A percentile compares a stretch with the other conserved stretches of the same genome.
These are phyloP conservation scores for Skeletonema tropicum DNA, from an alignment of 108 stramenopile species.

Conservation along the genomic window DNA sequence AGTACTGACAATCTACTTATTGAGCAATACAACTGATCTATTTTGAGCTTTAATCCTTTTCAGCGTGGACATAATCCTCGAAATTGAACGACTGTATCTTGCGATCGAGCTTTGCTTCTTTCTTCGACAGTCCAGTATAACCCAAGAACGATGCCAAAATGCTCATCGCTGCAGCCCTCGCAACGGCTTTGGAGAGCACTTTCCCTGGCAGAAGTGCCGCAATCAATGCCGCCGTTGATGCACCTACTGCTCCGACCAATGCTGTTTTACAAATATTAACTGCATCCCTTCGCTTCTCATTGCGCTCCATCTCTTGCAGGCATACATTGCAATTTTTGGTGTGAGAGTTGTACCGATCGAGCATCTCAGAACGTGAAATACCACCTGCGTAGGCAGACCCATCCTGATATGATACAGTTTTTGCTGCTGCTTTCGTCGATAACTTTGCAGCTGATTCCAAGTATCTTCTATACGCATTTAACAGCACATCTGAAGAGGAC, in stretches of 20 bases:
- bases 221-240: slow-evolving; percentile 14
- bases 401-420: slow-evolving; percentile 11
- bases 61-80: slow-evolving; percentile 30
- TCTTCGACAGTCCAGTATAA: slow-evolving; percentile 7
- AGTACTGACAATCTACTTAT: too few relatives aligned
- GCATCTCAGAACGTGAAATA: slow-evolving; percentile 13
- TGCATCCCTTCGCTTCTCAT: not conserved
- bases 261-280: slow-evolving; percentile 14
- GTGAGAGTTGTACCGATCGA: slow-evolving; percentile 31
- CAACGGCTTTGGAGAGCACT: slow-evolving; percentile 7
- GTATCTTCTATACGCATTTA: slow-evolving; percentile 22
- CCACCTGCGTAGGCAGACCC: slow-evolving; percentile 2
- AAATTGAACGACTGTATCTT: slow-evolving; percentile 23
- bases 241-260: slow-evolving; percentile 18
- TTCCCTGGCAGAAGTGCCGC: not conserved
- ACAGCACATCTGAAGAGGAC: slow-evolving; percentile 24
- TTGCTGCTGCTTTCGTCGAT: slow-evolving; percentile 3
- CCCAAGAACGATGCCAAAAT: not conserved
- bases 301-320: slow-evolving; percentile 1
- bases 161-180: not conserved
- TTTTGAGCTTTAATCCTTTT: slow-evolving; percentile 24
- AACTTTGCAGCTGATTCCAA: slow-evolving; percentile 17
- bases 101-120: not conserved
- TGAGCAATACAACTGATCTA: too few relatives aligned
- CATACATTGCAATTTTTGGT: slow-evolving; percentile 21